These are phyloP conservation scores for Rhodocollybia butyracea DNA, from an alignment of 768 basidiomycete species.

Conservation along the genomic window DNA sequence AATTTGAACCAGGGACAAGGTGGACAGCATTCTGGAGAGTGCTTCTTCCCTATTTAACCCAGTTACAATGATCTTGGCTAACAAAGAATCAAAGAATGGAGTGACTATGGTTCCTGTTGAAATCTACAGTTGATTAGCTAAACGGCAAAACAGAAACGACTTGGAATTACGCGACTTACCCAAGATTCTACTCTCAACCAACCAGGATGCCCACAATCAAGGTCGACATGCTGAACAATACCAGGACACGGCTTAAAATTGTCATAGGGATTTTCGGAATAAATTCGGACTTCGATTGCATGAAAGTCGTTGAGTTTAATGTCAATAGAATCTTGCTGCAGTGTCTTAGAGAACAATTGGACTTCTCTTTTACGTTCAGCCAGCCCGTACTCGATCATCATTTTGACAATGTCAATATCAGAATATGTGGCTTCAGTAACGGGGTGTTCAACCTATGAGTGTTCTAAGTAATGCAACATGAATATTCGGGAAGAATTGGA, in stretches of 20 bases:
- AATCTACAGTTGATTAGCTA: constrained; percentile 24
- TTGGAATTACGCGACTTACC: constrained; percentile 28
- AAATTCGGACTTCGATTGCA: constrained; percentile 57
- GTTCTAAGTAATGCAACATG: not conserved
- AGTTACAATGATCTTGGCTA: constrained; percentile 58
- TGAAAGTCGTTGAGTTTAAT: constrained; percentile 17
- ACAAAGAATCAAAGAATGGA: constrained; percentile 53
- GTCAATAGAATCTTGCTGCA: constrained; percentile 39
- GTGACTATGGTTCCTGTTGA: constrained; percentile 50
- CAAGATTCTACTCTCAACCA: constrained; percentile 65
- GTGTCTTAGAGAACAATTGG: constrained; percentile 15
- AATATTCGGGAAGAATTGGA: not conserved
- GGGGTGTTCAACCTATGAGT: constrained; percentile 59
- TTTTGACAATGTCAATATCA: constrained; percentile 56
- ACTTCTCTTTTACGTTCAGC: constrained; percentile 25
- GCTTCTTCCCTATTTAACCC: constrained; percentile 45
- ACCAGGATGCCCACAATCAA: constrained; percentile 25
- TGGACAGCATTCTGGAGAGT: constrained; percentile 34
- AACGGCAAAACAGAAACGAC: not conserved
- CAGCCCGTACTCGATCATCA: constrained; percentile 62
- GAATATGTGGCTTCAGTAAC: constrained; percentile 56
- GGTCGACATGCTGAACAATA: constrained; percentile 51
- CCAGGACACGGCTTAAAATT: constrained; percentile 60
- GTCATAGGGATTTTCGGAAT: constrained; percentile 59
- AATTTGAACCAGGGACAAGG: constrained; percentile 39